Base-by-base conservation (phyloP, 441 rosid genomes). In the Aquilaria agallochum region DNA sequence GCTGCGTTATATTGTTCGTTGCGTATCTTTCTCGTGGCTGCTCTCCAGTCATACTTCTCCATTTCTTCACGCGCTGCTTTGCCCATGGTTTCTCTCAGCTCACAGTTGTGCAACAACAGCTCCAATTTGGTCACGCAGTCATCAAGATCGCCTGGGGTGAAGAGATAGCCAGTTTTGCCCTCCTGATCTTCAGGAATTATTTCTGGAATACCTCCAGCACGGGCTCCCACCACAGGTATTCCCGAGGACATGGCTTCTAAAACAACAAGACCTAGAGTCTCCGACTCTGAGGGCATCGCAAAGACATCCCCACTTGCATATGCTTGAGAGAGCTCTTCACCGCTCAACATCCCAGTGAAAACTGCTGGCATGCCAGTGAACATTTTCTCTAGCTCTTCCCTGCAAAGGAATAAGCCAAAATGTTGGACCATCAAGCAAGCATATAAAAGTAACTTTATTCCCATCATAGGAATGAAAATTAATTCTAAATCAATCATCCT, bases 221-320 rank as follows among this genome's bases (percentile, higher is more conserved):
- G 88, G 58, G 83, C 97, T 27, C 84, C 97, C 72, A 90, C 96
- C 32, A 89, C 97, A 1, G 97, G 95, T 57, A 89, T 72, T 20
- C 97, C 98, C 0, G 98, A 94, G 63, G 98, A 82, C 98, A 94
- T 94, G 63, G 98, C 96, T 71, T 94, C 98, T 64, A 94, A 79
- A 62, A 94, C 98, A 5, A 94, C 98, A 9, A 89, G 90, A 31
- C 98, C 98, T 0, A 94, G 95, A 5, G 98, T 94, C 73, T 90
- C 98, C 3, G 98, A 90, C 72, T 90, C 99, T 4, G 99, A 94
- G 44, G 99, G 99, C 97, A 90, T 94, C 68, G 82, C 78, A 54
- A 94, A 94, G 52, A 94, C 88, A 64, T 94, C 99, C 20, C 97
- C 99, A 34, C 99, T 94, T 7, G 99, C 97, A 64, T 90, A 94